Evolutionary conservation across 768 basidiomycete species (phyloP).

Genomic region (Chalciporus piperatus): DNA sequence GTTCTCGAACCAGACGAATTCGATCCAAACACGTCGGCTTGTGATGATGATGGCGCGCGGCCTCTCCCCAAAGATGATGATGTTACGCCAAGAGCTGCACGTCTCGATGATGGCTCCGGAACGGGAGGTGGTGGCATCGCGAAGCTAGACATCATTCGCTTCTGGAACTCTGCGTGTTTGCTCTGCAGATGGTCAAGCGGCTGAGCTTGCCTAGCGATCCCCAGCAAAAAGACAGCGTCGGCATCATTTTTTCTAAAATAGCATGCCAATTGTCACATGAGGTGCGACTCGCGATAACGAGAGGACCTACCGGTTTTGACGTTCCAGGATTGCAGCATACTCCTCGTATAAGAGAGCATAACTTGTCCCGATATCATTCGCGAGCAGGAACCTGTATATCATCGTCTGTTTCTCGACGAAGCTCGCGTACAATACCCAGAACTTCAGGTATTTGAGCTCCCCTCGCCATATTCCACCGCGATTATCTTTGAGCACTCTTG

Average conservation of each 20-base stretch:
- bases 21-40: constrained; percentile 29
- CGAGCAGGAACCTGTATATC: constrained; percentile 86
- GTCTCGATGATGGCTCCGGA: constrained; percentile 37
- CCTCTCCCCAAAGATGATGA: constrained; percentile 28
- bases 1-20: constrained; percentile 33
- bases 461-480: constrained; percentile 69
- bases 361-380: constrained; percentile 84
- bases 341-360: constrained; percentile 90
- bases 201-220: constrained; percentile 76
- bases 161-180: constrained; percentile 85
- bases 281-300: constrained; percentile 33
- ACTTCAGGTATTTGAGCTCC: constrained; percentile 84
- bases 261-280: constrained; percentile 1
- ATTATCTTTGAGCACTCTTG: constrained; percentile 77
- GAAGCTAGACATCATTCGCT: constrained; percentile 71
- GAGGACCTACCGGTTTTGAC: constrained; percentile 66
- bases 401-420: constrained; percentile 87
- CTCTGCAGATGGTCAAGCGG: constrained; percentile 79
- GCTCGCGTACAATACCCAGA: constrained; percentile 93
- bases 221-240: constrained; percentile 86
- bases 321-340: constrained; percentile 80
- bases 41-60: constrained; percentile 15
- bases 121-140: constrained; percentile 37
- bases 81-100: constrained; percentile 46
- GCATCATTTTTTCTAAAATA: constrained; percentile 72